Evolutionary conservation across 73 alveolate genomes (phyloP), one percentile per base, ranked within the genome.

Genomic region (Symbiodinium pilosum): DNA sequence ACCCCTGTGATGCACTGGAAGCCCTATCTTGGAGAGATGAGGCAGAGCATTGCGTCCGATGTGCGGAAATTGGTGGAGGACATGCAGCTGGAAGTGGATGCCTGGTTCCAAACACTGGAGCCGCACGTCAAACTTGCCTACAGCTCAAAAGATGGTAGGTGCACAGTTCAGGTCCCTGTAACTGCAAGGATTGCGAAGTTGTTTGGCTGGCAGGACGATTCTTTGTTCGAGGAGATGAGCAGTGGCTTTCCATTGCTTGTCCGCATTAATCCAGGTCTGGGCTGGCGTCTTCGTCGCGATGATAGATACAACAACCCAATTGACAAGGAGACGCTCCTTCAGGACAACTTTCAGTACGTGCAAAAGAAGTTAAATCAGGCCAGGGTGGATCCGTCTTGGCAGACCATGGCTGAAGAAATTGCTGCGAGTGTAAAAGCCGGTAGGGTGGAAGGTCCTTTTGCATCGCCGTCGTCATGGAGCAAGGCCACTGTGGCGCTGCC

Each of bases 161-260:
- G 56, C 87, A 36, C 44, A 4, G 36, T 43, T 36, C 77, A 85
- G 81, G 93, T 47, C 39, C 93, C 93, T 36, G 44, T 85, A 12
- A 43, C 47, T 3, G 51, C 59, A 12, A 40, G 47, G n/a, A 8
- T 85, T 44, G 51, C 59, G 28, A 5, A n/a, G 36, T 24, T 7
- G 44, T 85, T 64, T n/a, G 51, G 47, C 4, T 85, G 59, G 39
- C 93, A 64, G 11, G 93, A 42, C 32, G 51, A 30, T 30, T 26
- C 47, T n/a, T 52, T 44, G 36, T 14, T 44, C 16, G 12, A 5
- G 1, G 83, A 85, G 4, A 32, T 85, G 47, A 0, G 20, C 54
- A 2, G 40, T 5, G 93, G 93, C 36, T 44, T 85, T n/a, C 40
- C 39, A 0, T 36, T 85, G 20, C 5, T 85, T 1, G 93, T 77